These are phyloP conservation scores for Lactifluus hygrophoroides DNA, from an alignment of 768 basidiomycete genomes.

Conservation along the genomic window DNA sequence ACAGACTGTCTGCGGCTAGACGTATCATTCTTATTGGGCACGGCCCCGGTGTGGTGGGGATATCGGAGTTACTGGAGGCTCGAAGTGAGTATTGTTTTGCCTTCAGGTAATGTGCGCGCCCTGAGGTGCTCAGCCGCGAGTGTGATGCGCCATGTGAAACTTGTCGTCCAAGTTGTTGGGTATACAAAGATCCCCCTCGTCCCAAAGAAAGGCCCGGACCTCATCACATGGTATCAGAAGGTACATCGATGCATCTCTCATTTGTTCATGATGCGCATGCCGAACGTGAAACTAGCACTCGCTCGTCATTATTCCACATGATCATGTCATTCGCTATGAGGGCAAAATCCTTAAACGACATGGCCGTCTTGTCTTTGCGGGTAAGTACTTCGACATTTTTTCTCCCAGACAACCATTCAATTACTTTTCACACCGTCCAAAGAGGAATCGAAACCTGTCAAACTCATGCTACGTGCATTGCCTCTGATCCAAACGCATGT, in stretches of 20 bases:
- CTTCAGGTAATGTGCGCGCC: not conserved
- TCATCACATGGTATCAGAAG: slow-evolving; percentile 56
- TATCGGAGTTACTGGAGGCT: slow-evolving; percentile 65
- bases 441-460: slow-evolving; percentile 71
- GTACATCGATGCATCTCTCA: slow-evolving; percentile 30
- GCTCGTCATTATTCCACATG: slow-evolving; percentile 56
- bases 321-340: slow-evolving; percentile 42
- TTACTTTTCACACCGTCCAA: not conserved
- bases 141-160: slow-evolving; percentile 34
- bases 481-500: slow-evolving; percentile 19
- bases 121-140: slow-evolving; percentile 34
- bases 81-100: slow-evolving; percentile 43
- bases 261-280: not conserved
- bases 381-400: slow-evolving; percentile 32
- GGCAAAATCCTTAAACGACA: slow-evolving; percentile 47
- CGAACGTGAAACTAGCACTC: slow-evolving; percentile 49
- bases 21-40: slow-evolving; percentile 80
- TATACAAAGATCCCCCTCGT: slow-evolving; percentile 19
- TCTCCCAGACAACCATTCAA: not conserved
- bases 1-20: slow-evolving; percentile 62
- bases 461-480: slow-evolving; percentile 44
- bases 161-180: slow-evolving; percentile 21
- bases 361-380: slow-evolving; percentile 53
- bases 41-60: slow-evolving; percentile 68
- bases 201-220: slow-evolving; percentile 14